Percentiles rank a stretch among this genome's conserved stretches.
These are phyloP conservation scores for Dothiorella sarmentorum DNA, from an alignment of 2,329 filamentous ascomycete species.

Conservation along the genomic window DNA sequence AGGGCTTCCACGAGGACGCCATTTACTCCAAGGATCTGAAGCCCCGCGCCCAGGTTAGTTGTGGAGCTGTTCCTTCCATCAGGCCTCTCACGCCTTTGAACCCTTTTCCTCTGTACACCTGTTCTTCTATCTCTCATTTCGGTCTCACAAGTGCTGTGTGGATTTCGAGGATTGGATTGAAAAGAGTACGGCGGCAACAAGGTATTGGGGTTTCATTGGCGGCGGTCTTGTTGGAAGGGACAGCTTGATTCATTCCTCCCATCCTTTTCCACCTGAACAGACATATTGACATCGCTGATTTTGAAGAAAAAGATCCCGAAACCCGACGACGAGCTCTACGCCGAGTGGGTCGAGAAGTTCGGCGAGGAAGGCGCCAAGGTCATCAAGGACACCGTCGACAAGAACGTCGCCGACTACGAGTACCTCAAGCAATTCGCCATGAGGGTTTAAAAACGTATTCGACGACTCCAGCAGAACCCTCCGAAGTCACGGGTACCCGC, in stretches of 20 bases:
- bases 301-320: constrained; percentile 57
- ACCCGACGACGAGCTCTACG: constrained; percentile 63
- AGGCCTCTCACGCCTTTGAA: not conserved
- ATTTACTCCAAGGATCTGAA: constrained; percentile 76
- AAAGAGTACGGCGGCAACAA: not conserved
- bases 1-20: constrained; percentile 93
- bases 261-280: not conserved
- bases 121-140: constrained; percentile 9
- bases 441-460: constrained; percentile 36
- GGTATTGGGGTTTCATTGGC: not conserved
- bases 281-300: constrained; percentile 18
- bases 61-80: constrained; percentile 2
- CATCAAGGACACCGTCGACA: constrained; percentile 68
- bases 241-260: constrained; percentile 2
- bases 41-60: constrained; percentile 60
- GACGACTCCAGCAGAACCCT: too few relatives aligned
- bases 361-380: constrained; percentile 66
- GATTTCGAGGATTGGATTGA: constrained; percentile 6
- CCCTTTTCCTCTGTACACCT: constrained; percentile 1
- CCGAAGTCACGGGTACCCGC: too few relatives aligned
- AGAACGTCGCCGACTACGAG: constrained; percentile 72
- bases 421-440: constrained; percentile 77
- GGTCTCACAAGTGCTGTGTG: not conserved
- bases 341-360: constrained; percentile 71
- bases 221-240: not conserved